Conservation (phyloP, 169 alveolate species). For the Perkinsus marinus region DNA sequence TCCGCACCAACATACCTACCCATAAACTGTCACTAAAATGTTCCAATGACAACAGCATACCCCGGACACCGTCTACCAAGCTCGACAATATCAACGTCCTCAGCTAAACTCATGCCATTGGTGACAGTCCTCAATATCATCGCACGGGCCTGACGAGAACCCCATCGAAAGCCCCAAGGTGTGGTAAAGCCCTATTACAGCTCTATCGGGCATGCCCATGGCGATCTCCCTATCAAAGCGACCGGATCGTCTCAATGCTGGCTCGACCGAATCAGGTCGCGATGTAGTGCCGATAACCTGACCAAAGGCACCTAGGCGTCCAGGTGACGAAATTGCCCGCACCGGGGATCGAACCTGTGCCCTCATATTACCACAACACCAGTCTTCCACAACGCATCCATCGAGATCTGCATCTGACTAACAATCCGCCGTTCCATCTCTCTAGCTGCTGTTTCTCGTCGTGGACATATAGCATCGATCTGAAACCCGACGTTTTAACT, state of each 20-base stretch:
- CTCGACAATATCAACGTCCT: constrained; percentile 52
- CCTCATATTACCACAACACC: constrained; percentile 38
- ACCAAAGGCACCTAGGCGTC: constrained; percentile 56
- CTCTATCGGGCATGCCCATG: constrained; percentile 63
- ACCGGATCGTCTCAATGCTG: constrained; percentile 68
- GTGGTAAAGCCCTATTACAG: constrained; percentile 26
- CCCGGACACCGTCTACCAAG: constrained; percentile 76
- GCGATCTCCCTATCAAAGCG: constrained; percentile 68
- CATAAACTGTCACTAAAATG: too few species aligned
- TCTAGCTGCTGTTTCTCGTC: constrained; percentile 45
- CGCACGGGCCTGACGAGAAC: not conserved
- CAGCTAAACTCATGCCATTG: constrained; percentile 54
- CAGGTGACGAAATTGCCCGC: too few species aligned
- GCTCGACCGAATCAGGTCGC: constrained; percentile 67
- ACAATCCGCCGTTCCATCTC: constrained; percentile 74
- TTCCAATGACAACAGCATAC: not conserved
- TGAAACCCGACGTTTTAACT: constrained; percentile 52
- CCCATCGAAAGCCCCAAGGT: too few species aligned
- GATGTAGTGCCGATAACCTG: constrained; percentile 59
- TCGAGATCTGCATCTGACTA: constrained; percentile 56
- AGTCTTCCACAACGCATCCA: constrained; percentile 50
- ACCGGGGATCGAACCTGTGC: not conserved
- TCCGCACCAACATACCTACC: constrained; percentile 72
- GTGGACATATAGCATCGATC: constrained; percentile 51
- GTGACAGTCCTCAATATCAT: constrained; percentile 58